A percentile compares a stretch with the other conserved stretches of the same genome.
These are phyloP conservation scores for Spergularia azorica DNA, from an alignment of 179 eudicot genomes.

Conservation along the genomic window DNA sequence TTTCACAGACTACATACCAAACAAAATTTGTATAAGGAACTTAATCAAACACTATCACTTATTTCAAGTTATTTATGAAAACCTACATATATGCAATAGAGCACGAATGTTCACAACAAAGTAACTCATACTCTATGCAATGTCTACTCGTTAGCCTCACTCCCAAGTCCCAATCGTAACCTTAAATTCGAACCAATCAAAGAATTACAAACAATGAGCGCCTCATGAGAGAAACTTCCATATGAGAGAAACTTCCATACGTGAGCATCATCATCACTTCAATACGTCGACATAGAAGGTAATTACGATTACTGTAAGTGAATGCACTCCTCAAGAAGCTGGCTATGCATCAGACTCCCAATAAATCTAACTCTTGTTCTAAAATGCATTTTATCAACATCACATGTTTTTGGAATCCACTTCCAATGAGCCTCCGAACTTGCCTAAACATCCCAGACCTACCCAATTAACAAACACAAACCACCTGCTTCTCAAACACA, in stretches of 20 bases:
- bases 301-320: neutral
- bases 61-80: neutral
- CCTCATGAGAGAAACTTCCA: too few species aligned
- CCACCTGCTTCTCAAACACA: neutral
- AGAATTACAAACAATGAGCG: too few species aligned
- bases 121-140: neutral
- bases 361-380: too few species aligned
- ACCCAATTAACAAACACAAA: too few species aligned
- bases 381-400: too few species aligned
- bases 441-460: neutral
- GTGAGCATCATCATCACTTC: too few species aligned
- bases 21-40: neutral
- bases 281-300: neutral
- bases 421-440: neutral
- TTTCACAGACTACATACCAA: slow-evolving; percentile 8
- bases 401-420: neutral
- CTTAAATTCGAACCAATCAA: neutral
- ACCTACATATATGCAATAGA: neutral
- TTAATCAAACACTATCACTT: neutral
- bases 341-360: neutral
- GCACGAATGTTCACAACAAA: neutral
- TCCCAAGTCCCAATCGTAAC: neutral
- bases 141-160: neutral
- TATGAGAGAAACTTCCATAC: too few species aligned
- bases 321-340: neutral